Conservation (phyloP, 2,329 filamentous ascomycete genomes). For the Trichoderma koningiopsis region DNA sequence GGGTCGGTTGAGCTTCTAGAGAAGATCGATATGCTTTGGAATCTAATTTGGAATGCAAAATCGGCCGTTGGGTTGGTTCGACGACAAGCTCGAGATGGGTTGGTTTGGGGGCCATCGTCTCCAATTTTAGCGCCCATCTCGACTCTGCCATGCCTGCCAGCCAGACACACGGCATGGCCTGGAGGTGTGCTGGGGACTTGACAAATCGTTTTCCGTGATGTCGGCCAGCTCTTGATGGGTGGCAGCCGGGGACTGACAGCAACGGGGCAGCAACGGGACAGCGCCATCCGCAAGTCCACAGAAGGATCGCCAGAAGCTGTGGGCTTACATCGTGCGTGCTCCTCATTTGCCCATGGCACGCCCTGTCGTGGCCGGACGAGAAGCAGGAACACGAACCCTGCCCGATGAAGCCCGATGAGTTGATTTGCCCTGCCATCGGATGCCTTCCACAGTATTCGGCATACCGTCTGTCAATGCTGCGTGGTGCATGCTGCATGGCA, state of each 20-base stretch:
- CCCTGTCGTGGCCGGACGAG: not conserved
- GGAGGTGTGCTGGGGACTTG: not conserved
- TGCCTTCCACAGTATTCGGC: not conserved
- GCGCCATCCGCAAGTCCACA: slow-evolving; percentile 9
- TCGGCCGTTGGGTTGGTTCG: slow-evolving; percentile 9
- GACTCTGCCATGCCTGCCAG: not conserved
- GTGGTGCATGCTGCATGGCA: not conserved
- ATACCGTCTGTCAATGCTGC: not conserved
- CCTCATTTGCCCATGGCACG: not conserved
- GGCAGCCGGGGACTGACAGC: slow-evolving; percentile 3
- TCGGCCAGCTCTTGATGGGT: slow-evolving; percentile 3
- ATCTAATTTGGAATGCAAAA: slow-evolving; percentile 18
- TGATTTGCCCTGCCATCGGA: slow-evolving; percentile 7
- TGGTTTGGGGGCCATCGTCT: slow-evolving; percentile 3
- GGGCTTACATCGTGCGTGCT: slow-evolving; percentile 10
- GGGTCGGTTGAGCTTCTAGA: slow-evolving; percentile 20
- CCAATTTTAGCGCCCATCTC: not conserved
- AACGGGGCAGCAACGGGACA: not conserved
- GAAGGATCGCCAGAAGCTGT: slow-evolving; percentile 18
- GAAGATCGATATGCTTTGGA: slow-evolving; percentile 23
- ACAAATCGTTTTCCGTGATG: slow-evolving; percentile 11
- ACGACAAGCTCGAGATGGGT: not conserved
- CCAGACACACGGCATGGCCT: not conserved
- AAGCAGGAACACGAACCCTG: slow-evolving; percentile 24
- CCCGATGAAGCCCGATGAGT: slow-evolving; percentile 13